These are phyloP conservation scores for Phenoliferia sp. DNA, from an alignment of 1,284 basidiomycete genomes.

Conservation along the genomic window DNA sequence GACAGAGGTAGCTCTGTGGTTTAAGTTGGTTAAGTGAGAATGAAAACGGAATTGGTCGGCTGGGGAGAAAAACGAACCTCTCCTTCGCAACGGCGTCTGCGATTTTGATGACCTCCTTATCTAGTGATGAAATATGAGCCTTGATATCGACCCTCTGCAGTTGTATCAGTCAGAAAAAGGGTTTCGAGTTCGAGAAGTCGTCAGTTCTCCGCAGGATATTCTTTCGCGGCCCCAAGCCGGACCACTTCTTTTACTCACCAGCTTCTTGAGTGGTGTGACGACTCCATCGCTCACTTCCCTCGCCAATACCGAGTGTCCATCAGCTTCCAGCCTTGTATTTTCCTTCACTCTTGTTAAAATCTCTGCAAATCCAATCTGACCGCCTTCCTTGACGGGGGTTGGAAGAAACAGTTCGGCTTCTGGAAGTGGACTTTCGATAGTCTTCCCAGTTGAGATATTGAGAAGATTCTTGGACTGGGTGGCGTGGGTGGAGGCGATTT, in stretches of 20 bases:
- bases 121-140: slow-evolving; percentile 17
- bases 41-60: not conserved
- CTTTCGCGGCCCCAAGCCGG: no score
- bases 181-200: not conserved
- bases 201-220: not conserved
- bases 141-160: slow-evolving; percentile 20
- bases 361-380: slow-evolving; percentile 18
- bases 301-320: slow-evolving; percentile 15
- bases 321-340: slow-evolving; percentile 11
- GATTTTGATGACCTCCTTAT: slow-evolving; percentile 20
- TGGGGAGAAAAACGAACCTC: not conserved
- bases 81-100: slow-evolving; percentile 21
- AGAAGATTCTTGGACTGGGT: slow-evolving; percentile 12
- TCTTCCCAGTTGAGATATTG: slow-evolving; percentile 4
- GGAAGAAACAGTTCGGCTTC: slow-evolving; percentile 27
- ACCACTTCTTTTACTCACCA: slow-evolving; percentile 6
- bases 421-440: slow-evolving; percentile 20
- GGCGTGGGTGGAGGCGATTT: slow-evolving; percentile 18
- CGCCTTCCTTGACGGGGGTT: not conserved
- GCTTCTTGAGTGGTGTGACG: slow-evolving; percentile 24
- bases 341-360: slow-evolving; percentile 16
- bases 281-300: slow-evolving; percentile 20
- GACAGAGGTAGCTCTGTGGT: slow-evolving; percentile 1
- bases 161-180: not conserved
- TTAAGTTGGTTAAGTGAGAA: not conserved